phyloP scores from a whole-genome alignment of 805 yeast species.

The Candida endomychidarum region DNA sequence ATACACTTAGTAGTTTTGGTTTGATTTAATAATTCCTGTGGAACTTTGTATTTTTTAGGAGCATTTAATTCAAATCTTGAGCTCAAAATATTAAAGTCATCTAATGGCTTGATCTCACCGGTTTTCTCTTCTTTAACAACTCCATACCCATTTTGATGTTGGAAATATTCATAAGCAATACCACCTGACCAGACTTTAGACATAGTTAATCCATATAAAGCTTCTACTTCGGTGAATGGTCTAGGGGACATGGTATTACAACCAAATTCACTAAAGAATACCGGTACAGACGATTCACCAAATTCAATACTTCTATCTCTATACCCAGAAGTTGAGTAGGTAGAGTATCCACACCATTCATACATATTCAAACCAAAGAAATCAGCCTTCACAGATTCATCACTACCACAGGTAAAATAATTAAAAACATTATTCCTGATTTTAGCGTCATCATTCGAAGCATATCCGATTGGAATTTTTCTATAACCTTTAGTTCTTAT shows the following conservation, averaged over 20 bases:
- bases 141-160: slow-evolving; percentile 35
- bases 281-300: slow-evolving; percentile 31
- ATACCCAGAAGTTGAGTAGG: slow-evolving; percentile 37
- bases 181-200: slow-evolving; percentile 41
- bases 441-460: slow-evolving; percentile 37
- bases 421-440: slow-evolving; percentile 27
- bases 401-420: slow-evolving; percentile 32
- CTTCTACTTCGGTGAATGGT: slow-evolving; percentile 40
- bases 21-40: not conserved
- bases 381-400: slow-evolving; percentile 22
- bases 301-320: slow-evolving; percentile 34
- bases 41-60: slow-evolving; percentile 20
- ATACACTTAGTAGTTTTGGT: slow-evolving; percentile 1
- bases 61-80: slow-evolving; percentile 17
- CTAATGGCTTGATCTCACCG: slow-evolving; percentile 26
- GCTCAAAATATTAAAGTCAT: slow-evolving; percentile 32
- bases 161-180: slow-evolving; percentile 37
- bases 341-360: slow-evolving; percentile 44
- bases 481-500: slow-evolving; percentile 29
- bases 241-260: slow-evolving; percentile 37
- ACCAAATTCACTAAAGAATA: slow-evolving; percentile 41
- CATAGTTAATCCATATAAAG: slow-evolving; percentile 33
- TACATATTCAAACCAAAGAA: slow-evolving; percentile 40
- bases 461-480: slow-evolving; percentile 41
- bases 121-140: slow-evolving; percentile 27